Conservation (phyloP, 2,329 filamentous ascomycete genomes). For the Nemania sp. region DNA sequence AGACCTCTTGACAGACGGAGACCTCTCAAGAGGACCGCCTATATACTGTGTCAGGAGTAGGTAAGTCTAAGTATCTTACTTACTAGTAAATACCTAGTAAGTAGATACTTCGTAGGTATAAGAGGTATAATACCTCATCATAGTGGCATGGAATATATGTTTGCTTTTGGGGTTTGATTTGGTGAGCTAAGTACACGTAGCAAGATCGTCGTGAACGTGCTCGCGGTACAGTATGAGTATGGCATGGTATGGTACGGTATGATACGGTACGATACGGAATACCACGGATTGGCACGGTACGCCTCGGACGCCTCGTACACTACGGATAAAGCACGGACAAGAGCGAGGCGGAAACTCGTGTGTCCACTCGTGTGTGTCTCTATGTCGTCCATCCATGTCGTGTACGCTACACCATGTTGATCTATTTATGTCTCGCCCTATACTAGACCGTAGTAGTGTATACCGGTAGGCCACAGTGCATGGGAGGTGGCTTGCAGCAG, state of each 20-base stretch:
- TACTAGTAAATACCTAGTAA: too few species aligned
- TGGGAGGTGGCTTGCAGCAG: conserved; percentile 29
- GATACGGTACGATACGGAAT: too few species aligned
- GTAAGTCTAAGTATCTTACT: too few species aligned
- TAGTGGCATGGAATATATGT: neutral
- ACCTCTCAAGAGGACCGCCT: neutral
- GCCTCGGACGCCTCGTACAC: too few species aligned
- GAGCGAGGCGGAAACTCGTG: conserved; percentile 4
- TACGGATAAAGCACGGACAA: neutral
- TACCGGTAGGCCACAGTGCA: conserved; percentile 18
- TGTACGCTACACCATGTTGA: neutral
- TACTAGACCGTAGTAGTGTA: neutral
- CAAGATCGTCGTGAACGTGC: neutral
- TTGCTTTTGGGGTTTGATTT: neutral
- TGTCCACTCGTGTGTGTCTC: too few species aligned
- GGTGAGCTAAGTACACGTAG: conserved; percentile 11
- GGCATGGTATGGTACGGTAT: too few species aligned
- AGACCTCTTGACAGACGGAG: neutral
- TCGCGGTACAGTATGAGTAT: neutral
- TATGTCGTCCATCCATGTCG: neutral
- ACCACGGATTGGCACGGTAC: too few species aligned
- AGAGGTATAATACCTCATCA: too few species aligned
- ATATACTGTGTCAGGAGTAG: neutral
- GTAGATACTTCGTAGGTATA: too few species aligned
- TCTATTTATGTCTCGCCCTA: neutral